Percentiles rank a stretch among this genome's conserved stretches.
phyloP scores from a whole-genome alignment of 139 green algal genomes.

The Volvox africanus region DNA sequence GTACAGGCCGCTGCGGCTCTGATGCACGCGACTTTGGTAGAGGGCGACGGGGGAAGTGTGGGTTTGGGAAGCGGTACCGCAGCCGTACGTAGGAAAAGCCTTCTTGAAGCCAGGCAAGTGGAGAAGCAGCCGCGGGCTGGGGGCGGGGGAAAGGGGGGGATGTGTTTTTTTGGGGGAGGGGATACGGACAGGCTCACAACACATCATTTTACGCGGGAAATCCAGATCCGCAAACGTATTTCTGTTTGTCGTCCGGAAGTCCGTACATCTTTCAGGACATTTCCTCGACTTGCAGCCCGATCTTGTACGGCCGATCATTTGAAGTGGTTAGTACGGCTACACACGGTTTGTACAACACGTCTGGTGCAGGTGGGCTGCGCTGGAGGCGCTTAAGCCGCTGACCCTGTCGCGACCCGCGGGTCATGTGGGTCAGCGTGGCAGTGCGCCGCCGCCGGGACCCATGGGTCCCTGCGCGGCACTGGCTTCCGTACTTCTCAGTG shows the following conservation, averaged over 20 bases:
- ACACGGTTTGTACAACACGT: not conserved
- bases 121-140: not conserved
- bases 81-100: conserved; percentile 4
- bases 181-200: too few species aligned
- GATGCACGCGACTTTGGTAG: not conserved
- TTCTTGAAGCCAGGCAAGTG: conserved; percentile 41
- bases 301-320: too few species aligned
- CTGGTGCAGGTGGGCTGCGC: conserved; percentile 49
- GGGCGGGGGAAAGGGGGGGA: not conserved
- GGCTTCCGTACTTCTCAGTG: conserved; percentile 37
- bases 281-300: not conserved
- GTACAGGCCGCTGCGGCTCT: conserved; percentile 36
- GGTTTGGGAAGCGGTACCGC: not conserved
- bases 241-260: too few species aligned
- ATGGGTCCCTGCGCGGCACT: conserved; percentile 40
- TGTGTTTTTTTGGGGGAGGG: not conserved
- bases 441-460: not conserved
- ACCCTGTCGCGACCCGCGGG: conserved; percentile 12
- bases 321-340: too few species aligned
- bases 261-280: too few species aligned
- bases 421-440: not conserved
- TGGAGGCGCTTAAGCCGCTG: conserved; percentile 14
- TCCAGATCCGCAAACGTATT: too few species aligned
- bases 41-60: not conserved
- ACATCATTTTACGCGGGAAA: not conserved